Conservation (phyloP, 352 stramenopile species). For the Globisporangium radiosum region DNA sequence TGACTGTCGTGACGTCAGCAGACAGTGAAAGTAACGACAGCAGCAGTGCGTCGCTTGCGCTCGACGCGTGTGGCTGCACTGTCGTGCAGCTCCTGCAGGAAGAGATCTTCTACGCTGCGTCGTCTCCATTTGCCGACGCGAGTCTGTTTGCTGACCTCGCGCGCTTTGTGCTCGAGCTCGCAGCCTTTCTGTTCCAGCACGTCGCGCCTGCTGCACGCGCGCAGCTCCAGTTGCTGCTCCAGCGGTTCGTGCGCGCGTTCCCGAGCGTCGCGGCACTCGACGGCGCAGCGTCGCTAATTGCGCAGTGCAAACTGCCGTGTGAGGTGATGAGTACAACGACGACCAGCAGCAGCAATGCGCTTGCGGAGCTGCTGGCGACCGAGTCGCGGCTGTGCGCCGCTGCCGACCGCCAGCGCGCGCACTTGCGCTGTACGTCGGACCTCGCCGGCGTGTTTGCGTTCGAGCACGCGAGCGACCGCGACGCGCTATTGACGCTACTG, state of each 20-base stretch:
- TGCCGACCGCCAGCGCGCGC: constrained; percentile 31
- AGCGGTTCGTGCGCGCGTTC: constrained; percentile 24
- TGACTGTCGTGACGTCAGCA: too few species aligned
- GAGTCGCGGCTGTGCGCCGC: constrained; percentile 16
- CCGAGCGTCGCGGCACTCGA: constrained; percentile 17
- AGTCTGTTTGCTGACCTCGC: constrained; percentile 22
- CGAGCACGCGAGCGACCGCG: constrained; percentile 20
- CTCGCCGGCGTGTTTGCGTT: constrained; percentile 44
- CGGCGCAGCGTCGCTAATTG: constrained; percentile 1
- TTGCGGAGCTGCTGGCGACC: not conserved
- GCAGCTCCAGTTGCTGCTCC: constrained; percentile 26
- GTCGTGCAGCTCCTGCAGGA: constrained; percentile 41
- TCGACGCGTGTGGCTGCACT: constrained; percentile 33
- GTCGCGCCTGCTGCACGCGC: constrained; percentile 11
- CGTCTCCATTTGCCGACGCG: constrained; percentile 4
- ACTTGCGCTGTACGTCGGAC: constrained; percentile 44
- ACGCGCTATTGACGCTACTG: constrained; percentile 25
- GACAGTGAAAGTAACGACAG: too few species aligned
- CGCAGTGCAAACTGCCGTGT: constrained; percentile 1
- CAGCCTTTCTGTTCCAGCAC: constrained; percentile 24
- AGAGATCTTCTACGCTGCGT: constrained; percentile 30
- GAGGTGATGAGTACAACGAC: not conserved
- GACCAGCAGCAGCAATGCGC: not conserved
- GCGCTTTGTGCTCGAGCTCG: constrained; percentile 26
- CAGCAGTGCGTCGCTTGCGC: constrained; percentile 5